Conservation (phyloP, 2,329 filamentous ascomycete genomes). For the Arthroderma uncinatum region DNA sequence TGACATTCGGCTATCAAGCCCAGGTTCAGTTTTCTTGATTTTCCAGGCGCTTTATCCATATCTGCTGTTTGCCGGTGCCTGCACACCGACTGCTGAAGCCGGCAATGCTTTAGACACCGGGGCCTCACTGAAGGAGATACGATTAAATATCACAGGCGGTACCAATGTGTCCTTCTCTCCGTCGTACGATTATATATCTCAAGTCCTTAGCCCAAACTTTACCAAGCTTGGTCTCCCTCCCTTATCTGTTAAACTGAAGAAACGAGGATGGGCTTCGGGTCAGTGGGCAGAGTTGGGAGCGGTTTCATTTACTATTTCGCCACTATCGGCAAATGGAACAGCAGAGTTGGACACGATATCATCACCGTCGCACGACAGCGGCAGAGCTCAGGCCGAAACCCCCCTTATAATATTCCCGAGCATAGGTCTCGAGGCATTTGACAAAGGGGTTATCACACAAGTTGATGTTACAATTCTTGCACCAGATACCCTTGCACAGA, state of each 20-base stretch:
- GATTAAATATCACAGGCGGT: conserved; percentile 43
- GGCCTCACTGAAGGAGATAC: conserved; percentile 17
- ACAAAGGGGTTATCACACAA: conserved; percentile 24
- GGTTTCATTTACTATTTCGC: conserved; percentile 40
- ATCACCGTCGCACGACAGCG: background rate
- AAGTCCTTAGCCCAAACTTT: conserved; percentile 47
- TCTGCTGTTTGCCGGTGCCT: conserved; percentile 37
- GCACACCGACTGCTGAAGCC: background rate
- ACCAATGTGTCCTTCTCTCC: conserved; percentile 48
- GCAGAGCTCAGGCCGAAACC: background rate
- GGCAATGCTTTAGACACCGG: background rate
- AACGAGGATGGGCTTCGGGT: conserved; percentile 46
- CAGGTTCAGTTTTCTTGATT: conserved; percentile 45
- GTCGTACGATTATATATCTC: conserved; percentile 45
- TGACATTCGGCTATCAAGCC: conserved; percentile 36
- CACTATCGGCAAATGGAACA: conserved; percentile 21
- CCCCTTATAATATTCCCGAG: conserved; percentile 19
- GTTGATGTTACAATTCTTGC: conserved; percentile 33
- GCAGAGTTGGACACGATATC: background rate
- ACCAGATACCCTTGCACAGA: conserved; percentile 19
- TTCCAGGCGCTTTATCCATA: conserved; percentile 51
- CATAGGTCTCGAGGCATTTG: conserved; percentile 24
- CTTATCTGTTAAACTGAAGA: conserved; percentile 34
- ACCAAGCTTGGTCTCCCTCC: conserved; percentile 40
- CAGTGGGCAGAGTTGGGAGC: conserved; percentile 34